Evolutionary conservation across 129 eudicot species (phyloP), one percentile per base, ranked within the genome.

Genomic region (Mikania micrantha): DNA sequence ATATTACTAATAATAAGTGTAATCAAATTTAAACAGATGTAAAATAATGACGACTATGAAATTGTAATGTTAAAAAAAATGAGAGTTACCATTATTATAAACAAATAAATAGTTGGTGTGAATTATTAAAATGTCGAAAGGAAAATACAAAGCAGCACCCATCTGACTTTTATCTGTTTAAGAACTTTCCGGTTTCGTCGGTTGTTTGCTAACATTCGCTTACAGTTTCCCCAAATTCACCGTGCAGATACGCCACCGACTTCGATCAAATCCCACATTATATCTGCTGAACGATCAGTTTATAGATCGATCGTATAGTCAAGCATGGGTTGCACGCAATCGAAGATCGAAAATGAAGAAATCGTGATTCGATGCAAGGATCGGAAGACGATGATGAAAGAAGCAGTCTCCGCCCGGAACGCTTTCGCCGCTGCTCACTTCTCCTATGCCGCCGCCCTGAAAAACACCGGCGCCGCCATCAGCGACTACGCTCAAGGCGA

Each of bases 401-500:
- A 87, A 31, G 84, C 99, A 10, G 97, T 94, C 5, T 67, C 87
- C 3, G 71, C 95, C 5, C 87, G 95, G 13, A 94, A 94, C 85
- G 96, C 94, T 34, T 94, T 94, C 70, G 93, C 99, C 49, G 95
- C 97, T 9, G 99, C 96, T 0, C 96, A 94, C 74, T 94, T 89
- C 11, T 77, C 85, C 35, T 83, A 84, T 65, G 85, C 90, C 28
- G 81, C 89, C 80, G 84, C 96, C 2, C 60, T 94, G 35, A 94
- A 89, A 21, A 94, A 94, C 80, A 86, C 99, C 69, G 99, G 99
- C 61, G 99, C 97, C 15, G 99, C 99, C n/a, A 77, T 94, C 50
- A 94, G 99, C 27, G 99, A 89, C 50, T 94, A 80, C 39, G 92
- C 96, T 4, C 86, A 89, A 36, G 97, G 95, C 0, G 97, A 94